Percentiles rank a stretch among this genome's conserved stretches.
Evolutionary conservation across 495 filamentous ascomycete species (phyloP).

Genomic region (Aspergillus incahuasiensis): DNA sequence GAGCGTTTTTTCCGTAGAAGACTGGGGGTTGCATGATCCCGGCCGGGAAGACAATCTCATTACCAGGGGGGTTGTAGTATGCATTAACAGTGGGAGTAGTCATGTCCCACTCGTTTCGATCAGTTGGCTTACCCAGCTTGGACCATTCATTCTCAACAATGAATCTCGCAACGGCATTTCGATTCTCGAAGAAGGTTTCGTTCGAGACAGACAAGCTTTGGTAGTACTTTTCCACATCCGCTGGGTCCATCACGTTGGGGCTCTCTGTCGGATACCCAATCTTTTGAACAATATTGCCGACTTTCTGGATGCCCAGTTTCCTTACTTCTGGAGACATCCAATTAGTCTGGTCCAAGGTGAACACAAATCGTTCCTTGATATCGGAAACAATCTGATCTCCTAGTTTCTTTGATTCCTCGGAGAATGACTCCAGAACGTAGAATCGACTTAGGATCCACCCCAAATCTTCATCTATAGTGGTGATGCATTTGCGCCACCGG

Average conservation of each 20-base stretch:
- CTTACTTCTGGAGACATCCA: constrained; percentile 70
- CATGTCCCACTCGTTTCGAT: constrained; percentile 61
- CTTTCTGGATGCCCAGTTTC: constrained; percentile 59
- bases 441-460: constrained; percentile 61
- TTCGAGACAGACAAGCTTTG: constrained; percentile 46
- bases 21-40: constrained; percentile 69
- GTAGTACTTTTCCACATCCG: constrained; percentile 57
- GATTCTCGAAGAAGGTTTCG: constrained; percentile 57
- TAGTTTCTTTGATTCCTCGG: constrained; percentile 57
- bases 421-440: constrained; percentile 62
- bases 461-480: constrained; percentile 51
- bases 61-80: constrained; percentile 60
- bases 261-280: constrained; percentile 68
- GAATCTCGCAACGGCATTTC: constrained; percentile 45
- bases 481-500: constrained; percentile 65
- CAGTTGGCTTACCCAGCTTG: constrained; percentile 54
- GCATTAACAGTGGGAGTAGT: constrained; percentile 58
- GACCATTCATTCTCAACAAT: constrained; percentile 50
- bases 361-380: constrained; percentile 61
- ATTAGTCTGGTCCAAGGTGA: constrained; percentile 51
- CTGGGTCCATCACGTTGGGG: constrained; percentile 57
- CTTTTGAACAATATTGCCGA: constrained; percentile 67
- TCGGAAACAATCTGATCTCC: constrained; percentile 67
- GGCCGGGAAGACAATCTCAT: constrained; percentile 68
- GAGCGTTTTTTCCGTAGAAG: constrained; percentile 58